Base-by-base conservation (phyloP, 108 stramenopile genomes). In the Cyclostephanos invisitatus region DNA sequence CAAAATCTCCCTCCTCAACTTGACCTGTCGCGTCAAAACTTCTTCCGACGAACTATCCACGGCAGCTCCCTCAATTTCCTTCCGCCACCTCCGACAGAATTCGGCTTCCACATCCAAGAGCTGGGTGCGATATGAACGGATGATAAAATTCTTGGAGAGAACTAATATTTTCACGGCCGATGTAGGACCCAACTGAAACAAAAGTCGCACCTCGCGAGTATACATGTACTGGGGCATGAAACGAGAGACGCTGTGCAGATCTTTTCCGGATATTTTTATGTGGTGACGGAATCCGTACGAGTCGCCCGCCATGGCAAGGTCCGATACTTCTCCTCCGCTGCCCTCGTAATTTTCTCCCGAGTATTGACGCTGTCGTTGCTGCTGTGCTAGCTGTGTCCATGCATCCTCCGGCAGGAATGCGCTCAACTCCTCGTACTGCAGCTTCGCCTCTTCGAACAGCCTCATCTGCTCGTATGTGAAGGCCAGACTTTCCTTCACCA, bases 391-490 rank as follows among this genome's bases (percentile, higher is more conserved):
- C 37, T 63, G 53, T 60, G 55, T 79, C 70, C 83, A 74, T 7
- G 77, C 65, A 17, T 80, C 61, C 35, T 91, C 89, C 0, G 90
- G 89, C 29, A 94, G 54, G 56, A 88, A 85, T 5, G 86, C 84
- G 21, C 79, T 66, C 53, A 94, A 74, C 62, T 94, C 92, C 48
- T 91, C 88, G 63, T 94, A 94, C 50, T 91, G 92, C 55, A 90
- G 66, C 29, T 90, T 67, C 32, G 92, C 90, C 70, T 94, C 92
- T 24, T 78, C 66, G 18, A 83, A 83, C 29, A 94, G 60, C 51
- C 89, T 82, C 89, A 91, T 90, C 60, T 94, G 92, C 68, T 91
- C 89, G 67, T 91, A 94, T 5, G 90, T 86, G 64, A 90, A 89
- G 17, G 92, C 92, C 70, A 88, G 61, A 58, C 84, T 86, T 51